These are phyloP conservation scores for Fonsecaea pedrosoi DNA, from an alignment of 2,329 filamentous ascomycete species.

Conservation along the genomic window DNA sequence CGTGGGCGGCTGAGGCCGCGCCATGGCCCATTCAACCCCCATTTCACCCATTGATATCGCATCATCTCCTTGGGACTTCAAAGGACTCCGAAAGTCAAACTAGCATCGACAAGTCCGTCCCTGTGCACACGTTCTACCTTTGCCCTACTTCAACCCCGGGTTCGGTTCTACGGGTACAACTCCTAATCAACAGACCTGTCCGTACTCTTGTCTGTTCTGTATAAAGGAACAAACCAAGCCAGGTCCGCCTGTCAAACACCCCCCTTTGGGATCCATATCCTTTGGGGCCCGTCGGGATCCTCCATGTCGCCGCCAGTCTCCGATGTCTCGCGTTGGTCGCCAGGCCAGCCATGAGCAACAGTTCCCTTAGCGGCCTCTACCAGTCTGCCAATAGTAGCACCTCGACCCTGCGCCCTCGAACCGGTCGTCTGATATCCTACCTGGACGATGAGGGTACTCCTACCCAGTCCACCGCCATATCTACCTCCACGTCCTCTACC, in stretches of 20 bases:
- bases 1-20: slow-evolving; percentile 13
- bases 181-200: neutral
- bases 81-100: slow-evolving; percentile 13
- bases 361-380: slow-evolving; percentile 33
- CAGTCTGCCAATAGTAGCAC: slow-evolving; percentile 37
- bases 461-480: slow-evolving; percentile 41
- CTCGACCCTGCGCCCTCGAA: slow-evolving; percentile 53
- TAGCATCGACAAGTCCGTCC: neutral
- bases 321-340: slow-evolving; percentile 34
- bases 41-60: slow-evolving; percentile 1
- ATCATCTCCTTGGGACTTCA: neutral
- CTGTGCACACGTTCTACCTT: neutral
- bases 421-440: slow-evolving; percentile 52
- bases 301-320: slow-evolving; percentile 32
- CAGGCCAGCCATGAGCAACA: slow-evolving; percentile 40
- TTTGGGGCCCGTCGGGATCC: slow-evolving; percentile 5
- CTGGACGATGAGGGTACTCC: slow-evolving; percentile 45
- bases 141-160: neutral
- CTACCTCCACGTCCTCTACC: slow-evolving; percentile 42
- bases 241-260: neutral
- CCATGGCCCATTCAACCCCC: neutral
- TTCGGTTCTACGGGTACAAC: neutral
- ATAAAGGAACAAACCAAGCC: neutral
- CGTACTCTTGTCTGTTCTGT: neutral
- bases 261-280: neutral